These are phyloP conservation scores for Pyronema omphalodes DNA, from an alignment of 495 filamentous ascomycete genomes.

Conservation along the genomic window DNA sequence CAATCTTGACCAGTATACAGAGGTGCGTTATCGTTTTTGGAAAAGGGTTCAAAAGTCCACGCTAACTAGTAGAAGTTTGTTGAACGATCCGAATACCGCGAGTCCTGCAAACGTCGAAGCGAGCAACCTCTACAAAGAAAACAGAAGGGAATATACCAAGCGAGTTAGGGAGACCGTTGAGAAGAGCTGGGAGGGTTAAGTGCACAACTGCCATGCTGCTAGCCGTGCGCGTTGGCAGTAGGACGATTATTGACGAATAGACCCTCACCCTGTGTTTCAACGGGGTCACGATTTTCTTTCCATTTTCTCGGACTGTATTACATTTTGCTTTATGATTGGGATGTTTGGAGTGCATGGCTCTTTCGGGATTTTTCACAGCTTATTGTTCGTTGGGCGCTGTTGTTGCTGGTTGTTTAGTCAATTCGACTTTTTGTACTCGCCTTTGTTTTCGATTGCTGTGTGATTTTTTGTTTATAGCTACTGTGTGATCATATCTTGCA, in stretches of 20 bases:
- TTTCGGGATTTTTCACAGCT: too few species aligned
- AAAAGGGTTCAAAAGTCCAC: neutral
- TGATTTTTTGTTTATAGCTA: too few species aligned
- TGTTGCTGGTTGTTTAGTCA: neutral
- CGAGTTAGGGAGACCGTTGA: constrained; percentile 91
- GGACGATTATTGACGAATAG: neutral
- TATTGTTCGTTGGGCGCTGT: too few species aligned
- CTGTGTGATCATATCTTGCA: too few species aligned
- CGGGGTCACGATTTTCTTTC: neutral
- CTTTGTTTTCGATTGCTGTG: neutral
- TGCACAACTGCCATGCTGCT: too few species aligned
- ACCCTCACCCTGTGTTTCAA: neutral
- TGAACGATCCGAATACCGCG: constrained; percentile 95
- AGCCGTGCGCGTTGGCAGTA: neutral
- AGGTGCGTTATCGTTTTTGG: constrained; percentile 39
- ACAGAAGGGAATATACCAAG: constrained; percentile 88
- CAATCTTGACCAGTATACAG: constrained; percentile 91
- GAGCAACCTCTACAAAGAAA: constrained; percentile 96
- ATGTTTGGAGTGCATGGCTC: neutral
- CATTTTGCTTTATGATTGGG: neutral
- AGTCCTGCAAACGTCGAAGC: constrained; percentile 97
- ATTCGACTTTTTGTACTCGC: neutral
- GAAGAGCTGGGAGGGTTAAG: constrained; percentile 93
- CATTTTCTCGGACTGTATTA: neutral
- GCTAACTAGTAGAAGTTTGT: constrained; percentile 41